Percentiles rank a stretch among this genome's conserved stretches.
Conservation (phyloP, 2,329 filamentous ascomycete species). For the Colletotrichum horii region DNA sequence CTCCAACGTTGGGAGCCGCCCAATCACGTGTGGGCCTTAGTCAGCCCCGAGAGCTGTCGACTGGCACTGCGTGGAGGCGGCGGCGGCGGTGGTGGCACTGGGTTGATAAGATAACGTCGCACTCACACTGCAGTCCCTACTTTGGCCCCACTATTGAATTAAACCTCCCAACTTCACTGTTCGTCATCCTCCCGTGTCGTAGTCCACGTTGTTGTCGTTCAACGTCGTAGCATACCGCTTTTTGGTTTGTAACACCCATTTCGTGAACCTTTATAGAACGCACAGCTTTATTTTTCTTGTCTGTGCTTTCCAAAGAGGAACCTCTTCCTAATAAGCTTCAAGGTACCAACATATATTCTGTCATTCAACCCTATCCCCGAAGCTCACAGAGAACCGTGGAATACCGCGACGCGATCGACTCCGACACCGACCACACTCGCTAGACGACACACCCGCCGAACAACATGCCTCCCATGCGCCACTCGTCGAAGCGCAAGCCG, state of each 20-base stretch:
- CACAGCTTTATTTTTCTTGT: too few relatives aligned
- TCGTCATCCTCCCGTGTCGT: not conserved
- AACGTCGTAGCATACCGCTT: too few relatives aligned
- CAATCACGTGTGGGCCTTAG: constrained; percentile 20
- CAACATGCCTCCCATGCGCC: constrained; percentile 78
- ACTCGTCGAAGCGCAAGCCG: constrained; percentile 78
- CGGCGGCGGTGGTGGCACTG: not conserved
- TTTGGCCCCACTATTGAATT: not conserved
- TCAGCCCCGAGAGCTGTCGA: not conserved
- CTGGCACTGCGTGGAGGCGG: not conserved
- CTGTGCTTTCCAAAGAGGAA: too few relatives aligned
- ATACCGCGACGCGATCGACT: not conserved
- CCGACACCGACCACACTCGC: not conserved
- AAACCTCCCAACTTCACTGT: not conserved
- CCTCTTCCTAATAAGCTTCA: too few relatives aligned
- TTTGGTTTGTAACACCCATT: too few relatives aligned
- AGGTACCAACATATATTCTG: too few relatives aligned
- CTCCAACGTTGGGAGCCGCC: constrained; percentile 9
- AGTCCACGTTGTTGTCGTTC: not conserved
- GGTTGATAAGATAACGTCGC: not conserved
- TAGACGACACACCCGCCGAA: not conserved
- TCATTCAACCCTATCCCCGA: not conserved
- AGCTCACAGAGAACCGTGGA: not conserved
- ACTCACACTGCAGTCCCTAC: not conserved
- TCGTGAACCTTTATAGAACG: too few relatives aligned